Conservation (phyloP, 352 stramenopile species). For the Phytophthora capsici region DNA sequence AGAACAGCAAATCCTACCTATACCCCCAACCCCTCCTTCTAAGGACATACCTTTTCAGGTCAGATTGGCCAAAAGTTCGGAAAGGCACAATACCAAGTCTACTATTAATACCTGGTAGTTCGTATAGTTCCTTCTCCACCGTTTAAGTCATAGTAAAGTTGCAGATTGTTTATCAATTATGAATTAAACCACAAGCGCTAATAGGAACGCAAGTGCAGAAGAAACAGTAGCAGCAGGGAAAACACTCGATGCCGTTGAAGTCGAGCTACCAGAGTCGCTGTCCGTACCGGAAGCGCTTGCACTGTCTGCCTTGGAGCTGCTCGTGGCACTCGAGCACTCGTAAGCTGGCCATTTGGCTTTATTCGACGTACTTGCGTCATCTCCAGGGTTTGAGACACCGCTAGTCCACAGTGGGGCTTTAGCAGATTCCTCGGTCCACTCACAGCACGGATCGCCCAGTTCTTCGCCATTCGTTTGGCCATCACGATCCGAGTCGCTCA, state of each 20-base stretch:
- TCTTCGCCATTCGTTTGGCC: not conserved
- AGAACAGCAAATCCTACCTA: too few species aligned
- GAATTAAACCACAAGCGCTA: too few species aligned
- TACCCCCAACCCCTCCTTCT: too few species aligned
- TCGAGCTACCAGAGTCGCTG: not conserved
- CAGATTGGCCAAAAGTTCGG: too few species aligned
- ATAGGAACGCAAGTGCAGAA: too few species aligned
- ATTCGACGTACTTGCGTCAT: not conserved
- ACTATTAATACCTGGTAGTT: too few species aligned
- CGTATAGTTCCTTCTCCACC: too few species aligned
- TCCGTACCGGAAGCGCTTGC: not conserved
- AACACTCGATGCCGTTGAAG: not conserved
- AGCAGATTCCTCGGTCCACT: not conserved
- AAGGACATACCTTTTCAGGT: too few species aligned
- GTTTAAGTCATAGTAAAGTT: not conserved
- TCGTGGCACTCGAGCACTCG: not conserved
- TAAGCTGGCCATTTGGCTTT: not conserved
- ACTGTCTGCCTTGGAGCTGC: not conserved
- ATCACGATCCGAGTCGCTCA: not conserved
- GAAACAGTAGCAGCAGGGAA: too few species aligned
- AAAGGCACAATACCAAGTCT: too few species aligned
- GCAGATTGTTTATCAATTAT: too few species aligned
- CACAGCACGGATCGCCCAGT: not conserved
- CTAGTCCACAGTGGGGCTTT: not conserved
- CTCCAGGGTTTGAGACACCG: not conserved